Conservation (phyloP, 2,329 filamentous ascomycete genomes). For the Fusarium albosuccineum region DNA sequence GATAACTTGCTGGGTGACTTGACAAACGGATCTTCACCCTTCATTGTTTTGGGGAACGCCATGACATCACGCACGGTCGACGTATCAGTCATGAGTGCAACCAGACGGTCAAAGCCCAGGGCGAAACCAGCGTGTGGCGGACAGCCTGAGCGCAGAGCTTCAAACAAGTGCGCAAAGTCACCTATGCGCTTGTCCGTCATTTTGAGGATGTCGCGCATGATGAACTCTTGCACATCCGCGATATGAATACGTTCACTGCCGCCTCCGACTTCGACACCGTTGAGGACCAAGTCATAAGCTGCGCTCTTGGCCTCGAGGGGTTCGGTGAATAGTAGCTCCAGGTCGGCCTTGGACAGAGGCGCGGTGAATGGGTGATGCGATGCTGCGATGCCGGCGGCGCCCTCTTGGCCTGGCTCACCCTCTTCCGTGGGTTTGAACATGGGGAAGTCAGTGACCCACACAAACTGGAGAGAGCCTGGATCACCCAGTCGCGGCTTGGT, state of each 20-base stretch:
- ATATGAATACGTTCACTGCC: conserved; percentile 94
- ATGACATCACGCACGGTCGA: conserved; percentile 92
- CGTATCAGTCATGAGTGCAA: conserved; percentile 82
- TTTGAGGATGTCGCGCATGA: conserved; percentile 86
- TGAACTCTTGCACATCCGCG: conserved; percentile 83
- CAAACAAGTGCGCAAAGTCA: conserved; percentile 87
- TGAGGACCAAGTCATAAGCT: conserved; percentile 96
- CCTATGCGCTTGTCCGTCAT: conserved; percentile 79
- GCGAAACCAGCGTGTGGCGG: conserved; percentile 96
- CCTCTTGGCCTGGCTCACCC: conserved; percentile 81
- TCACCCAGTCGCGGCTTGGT: conserved; percentile 54
- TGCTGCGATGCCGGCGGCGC: conserved; percentile 81
- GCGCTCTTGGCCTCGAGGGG: conserved; percentile 82
- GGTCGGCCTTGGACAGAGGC: conserved; percentile 77
- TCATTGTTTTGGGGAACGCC: conserved; percentile 94
- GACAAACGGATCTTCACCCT: conserved; percentile 87
- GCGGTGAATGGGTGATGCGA: conserved; percentile 98
- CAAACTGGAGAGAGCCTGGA: conserved; percentile 69
- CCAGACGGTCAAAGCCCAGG: conserved; percentile 88
- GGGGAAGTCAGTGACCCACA: conserved; percentile 92
- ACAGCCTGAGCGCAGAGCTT: conserved; percentile 86
- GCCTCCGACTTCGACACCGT: conserved; percentile 93
- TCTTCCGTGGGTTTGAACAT: conserved; percentile 83
- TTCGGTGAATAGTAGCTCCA: conserved; percentile 78
- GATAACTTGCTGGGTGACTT: conserved; percentile 79